A percentile compares a stretch with the other conserved stretches of the same genome.
phyloP scores from a whole-genome alignment of 1,139 yeast genomes.

The Taiozyma onychis region DNA sequence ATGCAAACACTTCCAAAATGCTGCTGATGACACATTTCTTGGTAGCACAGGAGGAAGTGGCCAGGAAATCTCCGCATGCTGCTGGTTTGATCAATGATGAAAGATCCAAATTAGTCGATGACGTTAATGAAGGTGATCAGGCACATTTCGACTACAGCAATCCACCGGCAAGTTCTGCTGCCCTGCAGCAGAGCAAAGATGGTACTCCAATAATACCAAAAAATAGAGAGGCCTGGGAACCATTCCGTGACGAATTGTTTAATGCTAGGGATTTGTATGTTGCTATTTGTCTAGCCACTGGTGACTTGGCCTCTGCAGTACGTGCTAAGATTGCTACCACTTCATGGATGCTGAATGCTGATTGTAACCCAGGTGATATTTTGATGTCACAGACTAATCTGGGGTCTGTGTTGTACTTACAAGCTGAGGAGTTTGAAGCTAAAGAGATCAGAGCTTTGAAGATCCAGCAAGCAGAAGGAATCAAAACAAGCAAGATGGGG shows the following conservation, averaged over 20 bases:
- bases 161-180: neutral
- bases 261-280: slow-evolving; percentile 66
- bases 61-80: slow-evolving; percentile 25
- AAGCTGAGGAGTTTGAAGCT: slow-evolving; percentile 62
- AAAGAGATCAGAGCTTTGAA: slow-evolving; percentile 31
- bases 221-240: slow-evolving; percentile 53
- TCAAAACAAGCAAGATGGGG: slow-evolving; percentile 26
- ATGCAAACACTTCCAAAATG: slow-evolving; percentile 52
- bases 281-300: slow-evolving; percentile 60
- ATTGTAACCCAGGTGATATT: slow-evolving; percentile 59
- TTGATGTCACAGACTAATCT: slow-evolving; percentile 64
- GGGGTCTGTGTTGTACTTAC: slow-evolving; percentile 66
- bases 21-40: slow-evolving; percentile 58
- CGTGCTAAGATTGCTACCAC: slow-evolving; percentile 62
- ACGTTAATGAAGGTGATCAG: neutral
- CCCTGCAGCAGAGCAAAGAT: neutral
- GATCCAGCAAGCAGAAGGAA: slow-evolving; percentile 23
- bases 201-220: slow-evolving; percentile 18
- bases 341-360: slow-evolving; percentile 69
- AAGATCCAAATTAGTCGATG: slow-evolving; percentile 1
- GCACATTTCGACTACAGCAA: neutral
- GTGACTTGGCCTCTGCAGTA: slow-evolving; percentile 60
- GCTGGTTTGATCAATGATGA: slow-evolving; percentile 16
- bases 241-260: slow-evolving; percentile 71
- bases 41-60: slow-evolving; percentile 59